phyloP scores from a whole-genome alignment of 768 basidiomycete genomes.

The Mycena albidolilacea region DNA sequence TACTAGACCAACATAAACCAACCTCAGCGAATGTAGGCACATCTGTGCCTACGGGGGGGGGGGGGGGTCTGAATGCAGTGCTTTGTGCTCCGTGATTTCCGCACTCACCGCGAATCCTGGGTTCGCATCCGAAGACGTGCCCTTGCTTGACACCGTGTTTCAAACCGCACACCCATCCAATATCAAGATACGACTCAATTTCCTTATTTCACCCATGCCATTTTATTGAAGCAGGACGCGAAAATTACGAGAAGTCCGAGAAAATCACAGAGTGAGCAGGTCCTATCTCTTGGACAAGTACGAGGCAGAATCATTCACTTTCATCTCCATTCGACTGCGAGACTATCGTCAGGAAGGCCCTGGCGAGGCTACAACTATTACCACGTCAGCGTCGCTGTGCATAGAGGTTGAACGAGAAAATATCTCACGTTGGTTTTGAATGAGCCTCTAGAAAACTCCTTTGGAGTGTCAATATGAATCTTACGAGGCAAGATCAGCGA shows the following conservation, averaged over 20 bases:
- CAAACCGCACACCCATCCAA: not conserved
- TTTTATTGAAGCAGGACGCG: not conserved
- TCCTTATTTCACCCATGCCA: not conserved
- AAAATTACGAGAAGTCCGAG: not conserved
- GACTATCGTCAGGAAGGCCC: constrained; percentile 9
- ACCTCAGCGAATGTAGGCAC: too few species aligned
- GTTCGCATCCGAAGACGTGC: not conserved
- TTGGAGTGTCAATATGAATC: too few species aligned
- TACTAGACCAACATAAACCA: too few species aligned
- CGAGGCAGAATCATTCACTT: constrained; percentile 3
- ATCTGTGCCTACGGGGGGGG: too few species aligned
- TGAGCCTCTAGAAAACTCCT: too few species aligned
- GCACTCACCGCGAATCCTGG: not conserved
- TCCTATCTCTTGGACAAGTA: not conserved
- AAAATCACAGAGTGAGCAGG: not conserved
- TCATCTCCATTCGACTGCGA: constrained; percentile 7
- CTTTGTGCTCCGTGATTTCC: too few species aligned
- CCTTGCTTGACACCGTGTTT: not conserved
- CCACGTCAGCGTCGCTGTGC: not conserved
- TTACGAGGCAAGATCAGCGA: too few species aligned
- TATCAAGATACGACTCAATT: not conserved
- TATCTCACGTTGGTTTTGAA: constrained; percentile 2
- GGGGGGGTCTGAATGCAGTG: too few species aligned
- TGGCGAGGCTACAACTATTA: not conserved
- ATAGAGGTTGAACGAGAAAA: not conserved